phyloP scores from a whole-genome alignment of 2,329 filamentous ascomycete species.

The Dactylonectria macrodidyma region DNA sequence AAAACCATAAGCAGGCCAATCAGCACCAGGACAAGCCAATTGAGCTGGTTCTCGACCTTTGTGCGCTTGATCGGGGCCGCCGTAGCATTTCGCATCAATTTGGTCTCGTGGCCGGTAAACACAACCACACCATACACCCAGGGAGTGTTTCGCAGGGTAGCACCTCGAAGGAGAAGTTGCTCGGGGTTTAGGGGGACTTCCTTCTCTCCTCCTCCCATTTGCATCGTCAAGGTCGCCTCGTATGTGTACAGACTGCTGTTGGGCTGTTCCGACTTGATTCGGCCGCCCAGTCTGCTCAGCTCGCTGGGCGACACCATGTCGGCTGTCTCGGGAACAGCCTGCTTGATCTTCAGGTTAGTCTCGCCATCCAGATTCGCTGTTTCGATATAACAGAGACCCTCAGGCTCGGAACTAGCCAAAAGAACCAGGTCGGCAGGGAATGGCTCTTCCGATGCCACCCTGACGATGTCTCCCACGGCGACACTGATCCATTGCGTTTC shows the following conservation, averaged over 20 bases:
- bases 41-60: slow-evolving; percentile 94
- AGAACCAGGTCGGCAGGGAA: slow-evolving; percentile 96
- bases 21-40: slow-evolving; percentile 91
- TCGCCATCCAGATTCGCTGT: slow-evolving; percentile 98
- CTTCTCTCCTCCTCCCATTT: slow-evolving; percentile 91
- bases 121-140: slow-evolving; percentile 98
- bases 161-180: slow-evolving; percentile 92
- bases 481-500: slow-evolving; percentile 96
- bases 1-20: slow-evolving; percentile 87
- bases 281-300: slow-evolving; percentile 86
- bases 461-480: slow-evolving; percentile 90
- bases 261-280: slow-evolving; percentile 93
- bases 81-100: slow-evolving; percentile 98
- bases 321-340: slow-evolving; percentile 93
- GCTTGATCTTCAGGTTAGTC: slow-evolving; percentile 99
- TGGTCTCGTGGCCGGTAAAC: slow-evolving; percentile 94
- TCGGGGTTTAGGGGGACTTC: slow-evolving; percentile 92
- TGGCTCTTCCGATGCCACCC: slow-evolving; percentile 93
- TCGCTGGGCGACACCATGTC: slow-evolving; percentile 89
- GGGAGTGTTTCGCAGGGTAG: slow-evolving; percentile 94
- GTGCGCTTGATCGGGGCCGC: slow-evolving; percentile 98
- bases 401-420: slow-evolving; percentile 94
- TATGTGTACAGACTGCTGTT: slow-evolving; percentile 99
- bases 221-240: slow-evolving; percentile 94
- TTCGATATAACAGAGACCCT: slow-evolving; percentile 98